phyloP scores from a whole-genome alignment of 805 yeast genomes.

The Ogataea trehaloabstinens region DNA sequence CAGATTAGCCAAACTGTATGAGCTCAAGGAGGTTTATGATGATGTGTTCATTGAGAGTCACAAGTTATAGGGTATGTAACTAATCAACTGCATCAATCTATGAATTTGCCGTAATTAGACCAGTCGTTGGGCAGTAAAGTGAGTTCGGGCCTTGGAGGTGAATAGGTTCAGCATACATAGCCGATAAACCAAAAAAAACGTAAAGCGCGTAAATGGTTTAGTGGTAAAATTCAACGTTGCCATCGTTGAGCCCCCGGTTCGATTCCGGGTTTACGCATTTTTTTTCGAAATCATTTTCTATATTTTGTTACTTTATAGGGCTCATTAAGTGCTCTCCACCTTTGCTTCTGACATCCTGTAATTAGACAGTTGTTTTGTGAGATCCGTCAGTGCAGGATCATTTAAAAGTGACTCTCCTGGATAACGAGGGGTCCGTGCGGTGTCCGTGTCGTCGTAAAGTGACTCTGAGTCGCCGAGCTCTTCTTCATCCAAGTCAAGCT shows the following conservation, averaged over 20 bases:
- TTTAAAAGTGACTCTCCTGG: conserved; percentile 2
- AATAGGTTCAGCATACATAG: too few species aligned
- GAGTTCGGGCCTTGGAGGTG: too few species aligned
- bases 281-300: conserved; percentile 10
- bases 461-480: conserved; percentile 11
- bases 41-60: conserved; percentile 18
- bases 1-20: conserved; percentile 9
- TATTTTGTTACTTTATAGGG: too few species aligned
- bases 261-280: conserved; percentile 29
- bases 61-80: conserved; percentile 8
- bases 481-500: conserved; percentile 13
- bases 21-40: conserved; percentile 12
- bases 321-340: not conserved
- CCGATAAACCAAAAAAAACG: not conserved
- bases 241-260: conserved; percentile 31
- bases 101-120: too few species aligned
- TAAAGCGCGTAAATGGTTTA: conserved; percentile 25
- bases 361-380: conserved; percentile 8
- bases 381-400: conserved; percentile 8
- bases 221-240: conserved; percentile 30
- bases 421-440: conserved; percentile 10
- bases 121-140: too few species aligned
- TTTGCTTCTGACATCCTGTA: conserved; percentile 6
- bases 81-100: too few species aligned
- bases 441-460: conserved; percentile 11